Percentiles rank a stretch among this genome's conserved stretches.
phyloP scores from a whole-genome alignment of 805 yeast genomes.

The Yamadazyma insecticola region DNA sequence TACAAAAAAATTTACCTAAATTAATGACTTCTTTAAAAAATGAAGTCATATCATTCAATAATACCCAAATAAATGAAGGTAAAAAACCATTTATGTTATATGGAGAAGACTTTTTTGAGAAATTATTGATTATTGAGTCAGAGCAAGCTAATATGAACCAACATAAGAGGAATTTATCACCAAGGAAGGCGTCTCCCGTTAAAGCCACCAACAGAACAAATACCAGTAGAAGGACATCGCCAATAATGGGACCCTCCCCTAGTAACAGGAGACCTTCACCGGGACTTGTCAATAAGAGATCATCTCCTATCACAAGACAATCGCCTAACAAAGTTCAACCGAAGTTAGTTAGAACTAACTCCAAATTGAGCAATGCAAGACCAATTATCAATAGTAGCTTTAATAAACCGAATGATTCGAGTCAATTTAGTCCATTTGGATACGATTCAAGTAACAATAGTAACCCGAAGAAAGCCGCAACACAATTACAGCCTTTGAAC shows the following conservation, averaged over 20 bases:
- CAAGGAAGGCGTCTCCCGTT: conserved; percentile 10
- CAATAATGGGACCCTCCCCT: conserved; percentile 1
- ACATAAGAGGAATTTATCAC: too few species aligned
- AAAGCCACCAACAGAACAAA: conserved; percentile 5
- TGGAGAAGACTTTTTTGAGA: conserved; percentile 46
- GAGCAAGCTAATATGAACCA: conserved; percentile 9
- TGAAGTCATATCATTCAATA: conserved; percentile 47
- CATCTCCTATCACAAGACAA: background rate
- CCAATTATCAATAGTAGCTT: conserved; percentile 1
- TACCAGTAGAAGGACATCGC: background rate
- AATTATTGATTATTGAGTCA: conserved; percentile 27
- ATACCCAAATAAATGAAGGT: conserved; percentile 16
- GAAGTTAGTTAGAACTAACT: background rate
- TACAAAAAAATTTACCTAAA: conserved; percentile 65
- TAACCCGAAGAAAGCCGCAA: background rate
- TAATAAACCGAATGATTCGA: conserved; percentile 2
- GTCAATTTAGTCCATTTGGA: conserved; percentile 1
- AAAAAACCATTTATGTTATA: conserved; percentile 29
- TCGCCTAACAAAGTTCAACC: too few species aligned
- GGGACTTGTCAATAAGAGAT: conserved; percentile 4
- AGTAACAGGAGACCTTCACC: conserved; percentile 2
- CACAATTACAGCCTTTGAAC: conserved; percentile 9
- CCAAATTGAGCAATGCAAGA: too few species aligned
- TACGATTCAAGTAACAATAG: too few species aligned
- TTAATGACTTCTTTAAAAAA: conserved; percentile 48